Evolutionary conservation across 2,329 filamentous ascomycete species (phyloP), one percentile per base, ranked within the genome.

Genomic region (Lachnellula suecica): DNA sequence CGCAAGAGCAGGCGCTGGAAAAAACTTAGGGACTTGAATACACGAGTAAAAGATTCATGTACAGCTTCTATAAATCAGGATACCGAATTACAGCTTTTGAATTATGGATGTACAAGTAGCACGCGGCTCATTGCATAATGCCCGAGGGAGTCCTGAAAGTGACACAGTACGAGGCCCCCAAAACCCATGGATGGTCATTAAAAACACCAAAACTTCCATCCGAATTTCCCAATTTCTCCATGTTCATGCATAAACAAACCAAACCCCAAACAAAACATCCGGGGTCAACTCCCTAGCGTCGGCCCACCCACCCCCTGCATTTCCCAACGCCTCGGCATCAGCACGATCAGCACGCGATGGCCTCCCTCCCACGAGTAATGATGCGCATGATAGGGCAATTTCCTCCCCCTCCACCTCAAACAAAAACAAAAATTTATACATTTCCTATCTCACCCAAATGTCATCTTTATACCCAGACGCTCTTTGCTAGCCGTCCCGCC

Each of bases 351-450:
- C 41, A 51, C 43, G 47, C 52, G 43, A 46, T 47, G 27, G 43
- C 25, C 15, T 19, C 11, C 19, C 19, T 40, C 48, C 6, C 52
- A 23, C 35, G 44, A 44, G 25, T 24, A 25, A 52, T 53, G 53
- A 56, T 55, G 55, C 44, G 56, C 56, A 60, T 60, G 56, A 60
- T 52, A 58, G 34, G 23, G 51, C 42, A 47, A 56, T 58, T 56
- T 54, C 57, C 37, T 25, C 38, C 11, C 34, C 34, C 20, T 41
- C 47, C 41, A 25, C 6, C n/a, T 11, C 7, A 17, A 10, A 49
- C 42, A 42, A 44, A 19, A 38, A 47, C 23, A n/a, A 40, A 49
- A 42, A 38, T 17, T 44, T 35, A 17, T 41, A 22, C 29, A 3
- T 44, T 35, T 20, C 29, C 11, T 17, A 34, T 51, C 24, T 38